Evolutionary conservation across 2,329 filamentous ascomycete species (phyloP).

Genomic region (Beauveria varroae): DNA sequence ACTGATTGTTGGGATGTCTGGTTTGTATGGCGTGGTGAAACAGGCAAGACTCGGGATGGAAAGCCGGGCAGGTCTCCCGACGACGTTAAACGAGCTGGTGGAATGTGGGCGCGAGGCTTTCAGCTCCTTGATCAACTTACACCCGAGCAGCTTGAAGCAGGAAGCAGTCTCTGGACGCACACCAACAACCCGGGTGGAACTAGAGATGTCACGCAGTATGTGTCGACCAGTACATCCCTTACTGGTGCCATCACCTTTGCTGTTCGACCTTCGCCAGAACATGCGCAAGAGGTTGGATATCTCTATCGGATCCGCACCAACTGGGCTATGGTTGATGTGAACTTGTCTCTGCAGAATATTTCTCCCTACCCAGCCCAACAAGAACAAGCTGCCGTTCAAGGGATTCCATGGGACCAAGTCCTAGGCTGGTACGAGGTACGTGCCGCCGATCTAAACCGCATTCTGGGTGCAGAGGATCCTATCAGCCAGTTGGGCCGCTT

Average conservation of each 20-base stretch:
- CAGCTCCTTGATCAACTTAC: neutral
- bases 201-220: neutral
- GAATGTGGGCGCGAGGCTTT: neutral
- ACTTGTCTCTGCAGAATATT: neutral
- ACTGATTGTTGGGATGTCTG: no score
- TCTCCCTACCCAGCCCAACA: neutral
- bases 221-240: neutral
- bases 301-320: neutral
- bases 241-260: neutral
- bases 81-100: neutral
- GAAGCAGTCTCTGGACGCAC: neutral
- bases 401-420: neutral
- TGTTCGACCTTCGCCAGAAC: neutral
- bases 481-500: neutral
- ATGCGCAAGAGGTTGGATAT: neutral
- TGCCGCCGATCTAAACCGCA: neutral
- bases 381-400: neutral
- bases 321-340: neutral
- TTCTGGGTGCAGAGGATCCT: neutral
- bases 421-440: neutral
- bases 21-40: neutral
- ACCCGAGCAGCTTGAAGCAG: neutral
- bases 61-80: neutral
- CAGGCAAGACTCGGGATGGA: neutral
- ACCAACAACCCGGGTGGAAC: neutral